phyloP scores from a whole-genome alignment of 1,284 basidiomycete species.

The Cutaneotrichosporon mucoides region DNA sequence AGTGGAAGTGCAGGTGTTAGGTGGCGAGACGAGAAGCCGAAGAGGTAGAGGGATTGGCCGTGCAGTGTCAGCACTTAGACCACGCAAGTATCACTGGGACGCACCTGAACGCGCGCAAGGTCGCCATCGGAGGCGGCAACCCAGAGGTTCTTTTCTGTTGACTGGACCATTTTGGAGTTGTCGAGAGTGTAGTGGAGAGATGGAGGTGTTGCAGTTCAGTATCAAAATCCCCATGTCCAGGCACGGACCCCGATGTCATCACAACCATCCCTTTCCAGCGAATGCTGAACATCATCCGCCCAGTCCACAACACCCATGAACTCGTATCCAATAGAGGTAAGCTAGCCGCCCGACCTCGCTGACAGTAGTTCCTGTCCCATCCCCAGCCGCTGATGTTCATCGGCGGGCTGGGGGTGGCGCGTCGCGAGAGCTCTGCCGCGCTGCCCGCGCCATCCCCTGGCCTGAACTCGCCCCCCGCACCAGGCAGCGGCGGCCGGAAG shows the following conservation, averaged over 20 bases:
- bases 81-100: constrained; percentile 5
- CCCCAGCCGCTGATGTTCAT: constrained; percentile 89
- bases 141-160: constrained; percentile 70
- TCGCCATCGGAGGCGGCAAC: constrained; percentile 85
- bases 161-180: constrained; percentile 1
- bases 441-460: no score
- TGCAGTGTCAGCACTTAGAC: no score
- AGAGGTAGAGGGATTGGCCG: background rate
- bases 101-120: constrained; percentile 51
- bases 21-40: background rate
- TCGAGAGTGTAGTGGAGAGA: background rate
- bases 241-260: constrained; percentile 5
- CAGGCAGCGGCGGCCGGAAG: background rate
- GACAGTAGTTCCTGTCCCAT: constrained; percentile 61
- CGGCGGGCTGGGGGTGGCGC: constrained; percentile 61
- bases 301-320: constrained; percentile 59
- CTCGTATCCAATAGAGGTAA: constrained; percentile 76
- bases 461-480: no score
- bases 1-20: background rate
- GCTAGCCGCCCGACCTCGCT: constrained; percentile 11
- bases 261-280: background rate
- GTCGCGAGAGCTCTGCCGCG: no score
- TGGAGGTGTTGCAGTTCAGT: no score
- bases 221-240: constrained; percentile 7
- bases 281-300: background rate